Evolutionary conservation across 495 filamentous ascomycete species (phyloP).

Genomic region (Cercophora samala): DNA sequence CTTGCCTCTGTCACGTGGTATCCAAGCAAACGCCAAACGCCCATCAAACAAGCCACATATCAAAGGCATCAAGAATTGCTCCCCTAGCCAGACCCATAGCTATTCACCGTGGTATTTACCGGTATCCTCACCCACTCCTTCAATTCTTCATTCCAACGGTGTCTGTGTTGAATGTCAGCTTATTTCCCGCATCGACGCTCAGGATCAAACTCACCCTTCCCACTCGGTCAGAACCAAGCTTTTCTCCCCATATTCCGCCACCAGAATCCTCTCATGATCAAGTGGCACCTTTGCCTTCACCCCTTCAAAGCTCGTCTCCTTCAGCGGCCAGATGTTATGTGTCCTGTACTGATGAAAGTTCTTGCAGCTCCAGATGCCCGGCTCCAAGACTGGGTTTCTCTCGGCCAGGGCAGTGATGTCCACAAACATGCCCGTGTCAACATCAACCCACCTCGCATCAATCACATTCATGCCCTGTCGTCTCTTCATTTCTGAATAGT

Average conservation of each 20-base stretch:
- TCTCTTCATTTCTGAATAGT: constrained; percentile 54
- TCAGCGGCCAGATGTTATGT: constrained; percentile 72
- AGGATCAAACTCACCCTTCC: constrained; percentile 50
- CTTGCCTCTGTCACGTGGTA: background rate
- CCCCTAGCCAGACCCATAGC: background rate
- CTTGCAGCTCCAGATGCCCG: constrained; percentile 77
- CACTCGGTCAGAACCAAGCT: constrained; percentile 63
- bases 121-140: constrained; percentile 50
- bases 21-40: background rate
- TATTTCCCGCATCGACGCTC: background rate
- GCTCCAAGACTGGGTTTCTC: constrained; percentile 54
- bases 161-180: constrained; percentile 33
- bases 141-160: constrained; percentile 43
- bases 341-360: constrained; percentile 71
- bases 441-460: constrained; percentile 82
- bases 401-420: constrained; percentile 81
- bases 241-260: constrained; percentile 68
- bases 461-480: constrained; percentile 75
- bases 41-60: constrained; percentile 8
- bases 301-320: constrained; percentile 74
- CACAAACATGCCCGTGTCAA: constrained; percentile 72
- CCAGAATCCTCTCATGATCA: constrained; percentile 66
- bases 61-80: background rate
- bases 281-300: constrained; percentile 72
- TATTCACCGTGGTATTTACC: constrained; percentile 19